Percentiles rank a stretch among this genome's conserved stretches.
phyloP scores from a whole-genome alignment of 1,284 basidiomycete species.

The Naganishia albida region DNA sequence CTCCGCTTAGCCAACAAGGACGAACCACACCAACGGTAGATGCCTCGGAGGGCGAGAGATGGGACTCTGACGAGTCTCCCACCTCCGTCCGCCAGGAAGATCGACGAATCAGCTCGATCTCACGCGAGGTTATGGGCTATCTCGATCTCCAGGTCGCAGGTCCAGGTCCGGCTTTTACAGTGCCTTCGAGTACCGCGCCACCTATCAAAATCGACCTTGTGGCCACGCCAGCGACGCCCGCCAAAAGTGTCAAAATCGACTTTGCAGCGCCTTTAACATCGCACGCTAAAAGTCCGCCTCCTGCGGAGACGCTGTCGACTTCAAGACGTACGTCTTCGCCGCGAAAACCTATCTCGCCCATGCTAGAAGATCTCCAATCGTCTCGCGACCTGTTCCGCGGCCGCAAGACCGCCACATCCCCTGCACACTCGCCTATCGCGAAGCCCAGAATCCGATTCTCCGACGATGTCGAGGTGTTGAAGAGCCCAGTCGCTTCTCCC shows the following conservation, averaged over 20 bases:
- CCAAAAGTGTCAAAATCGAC: too few relatives aligned
- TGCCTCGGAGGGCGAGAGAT: too few relatives aligned
- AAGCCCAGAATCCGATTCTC: constrained; percentile 14
- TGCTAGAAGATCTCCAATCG: constrained; percentile 2
- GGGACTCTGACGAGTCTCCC: not conserved
- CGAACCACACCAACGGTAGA: too few relatives aligned
- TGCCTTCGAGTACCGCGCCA: not conserved
- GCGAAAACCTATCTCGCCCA: not conserved
- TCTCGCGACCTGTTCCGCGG: not conserved
- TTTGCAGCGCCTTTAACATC: too few relatives aligned
- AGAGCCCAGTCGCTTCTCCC: not conserved
- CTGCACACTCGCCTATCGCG: not conserved
- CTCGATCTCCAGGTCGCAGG: not conserved
- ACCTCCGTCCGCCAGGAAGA: not conserved
- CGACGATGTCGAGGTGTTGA: constrained; percentile 9
- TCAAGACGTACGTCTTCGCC: not conserved
- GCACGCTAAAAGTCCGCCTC: not conserved
- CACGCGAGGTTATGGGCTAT: not conserved
- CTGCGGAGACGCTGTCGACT: not conserved
- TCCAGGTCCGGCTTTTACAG: not conserved
- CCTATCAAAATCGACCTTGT: not conserved
- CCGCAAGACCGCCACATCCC: not conserved
- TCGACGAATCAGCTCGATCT: not conserved
- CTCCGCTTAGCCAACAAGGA: too few relatives aligned
- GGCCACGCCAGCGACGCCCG: too few relatives aligned